Percentiles rank a stretch among this genome's conserved stretches.
Evolutionary conservation across 1,284 basidiomycete species (phyloP).

Genomic region (Microbotryum silenes-acaulis): DNA sequence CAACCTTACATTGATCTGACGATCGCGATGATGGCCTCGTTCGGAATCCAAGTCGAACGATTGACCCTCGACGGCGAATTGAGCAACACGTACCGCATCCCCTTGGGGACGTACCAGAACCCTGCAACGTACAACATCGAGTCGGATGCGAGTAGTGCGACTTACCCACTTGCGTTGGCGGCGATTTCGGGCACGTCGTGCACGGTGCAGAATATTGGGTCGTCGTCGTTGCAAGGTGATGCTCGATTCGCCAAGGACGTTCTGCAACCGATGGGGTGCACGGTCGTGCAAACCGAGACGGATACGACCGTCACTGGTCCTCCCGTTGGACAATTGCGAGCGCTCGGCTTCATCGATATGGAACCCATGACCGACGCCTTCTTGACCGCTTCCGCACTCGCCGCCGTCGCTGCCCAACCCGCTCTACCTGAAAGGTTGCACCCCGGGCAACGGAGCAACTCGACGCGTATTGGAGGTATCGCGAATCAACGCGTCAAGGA

Average conservation of each 20-base stretch:
- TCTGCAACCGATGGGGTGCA: constrained; percentile 89
- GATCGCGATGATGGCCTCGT: constrained; percentile 93
- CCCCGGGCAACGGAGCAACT: constrained; percentile 42
- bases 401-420: constrained; percentile 67
- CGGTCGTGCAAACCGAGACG: constrained; percentile 74
- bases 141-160: constrained; percentile 90
- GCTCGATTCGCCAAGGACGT: constrained; percentile 91
- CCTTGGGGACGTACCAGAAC: constrained; percentile 68
- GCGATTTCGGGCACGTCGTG: constrained; percentile 92
- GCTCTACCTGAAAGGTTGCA: constrained; percentile 37
- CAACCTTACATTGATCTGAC: constrained; percentile 99
- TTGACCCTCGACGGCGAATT: constrained; percentile 54
- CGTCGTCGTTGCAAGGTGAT: constrained; percentile 86
- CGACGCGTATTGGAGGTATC: constrained; percentile 84
- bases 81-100: constrained; percentile 81
- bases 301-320: constrained; percentile 93
- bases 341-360: constrained; percentile 89
- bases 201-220: constrained; percentile 87
- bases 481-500: constrained; percentile 99
- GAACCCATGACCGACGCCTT: constrained; percentile 99
- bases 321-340: constrained; percentile 66
- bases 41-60: constrained; percentile 73
- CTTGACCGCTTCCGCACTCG: constrained; percentile 84
- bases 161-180: constrained; percentile 93
- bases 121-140: constrained; percentile 83